Evolutionary conservation across 1,284 basidiomycete genomes (phyloP).

Genomic region (Cutaneotrichosporon cyanovorans): DNA sequence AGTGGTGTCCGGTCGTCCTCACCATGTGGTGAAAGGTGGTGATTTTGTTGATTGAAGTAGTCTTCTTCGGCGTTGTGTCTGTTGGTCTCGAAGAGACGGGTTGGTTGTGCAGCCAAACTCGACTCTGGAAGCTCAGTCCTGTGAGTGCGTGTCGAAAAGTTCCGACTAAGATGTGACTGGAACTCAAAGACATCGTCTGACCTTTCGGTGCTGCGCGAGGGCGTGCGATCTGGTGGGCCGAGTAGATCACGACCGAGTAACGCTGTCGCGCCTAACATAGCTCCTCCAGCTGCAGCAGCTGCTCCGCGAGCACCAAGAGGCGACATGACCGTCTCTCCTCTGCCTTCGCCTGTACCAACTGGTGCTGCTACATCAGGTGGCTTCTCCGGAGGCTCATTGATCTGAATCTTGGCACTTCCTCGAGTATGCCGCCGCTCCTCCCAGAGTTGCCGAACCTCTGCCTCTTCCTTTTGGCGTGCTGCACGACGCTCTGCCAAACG

Average conservation of each 20-base stretch:
- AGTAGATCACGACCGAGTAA: not conserved
- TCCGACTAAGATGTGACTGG: constrained; percentile 35
- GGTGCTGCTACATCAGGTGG: not conserved
- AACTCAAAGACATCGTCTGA: constrained; percentile 42
- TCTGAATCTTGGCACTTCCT: not conserved
- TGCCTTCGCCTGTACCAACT: too few species aligned
- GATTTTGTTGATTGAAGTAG: not conserved
- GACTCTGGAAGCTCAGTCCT: constrained; percentile 10
- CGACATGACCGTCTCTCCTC: too few species aligned
- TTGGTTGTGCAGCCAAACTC: constrained; percentile 5
- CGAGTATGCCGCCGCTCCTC: constrained; percentile 27
- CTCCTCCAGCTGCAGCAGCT: not conserved
- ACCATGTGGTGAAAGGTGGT: not conserved
- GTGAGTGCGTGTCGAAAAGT: constrained; percentile 34
- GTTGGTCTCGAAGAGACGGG: constrained; percentile 5
- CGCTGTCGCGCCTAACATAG: too few species aligned
- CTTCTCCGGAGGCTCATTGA: not conserved
- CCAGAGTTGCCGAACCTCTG: constrained; percentile 34
- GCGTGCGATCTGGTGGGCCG: constrained; percentile 19
- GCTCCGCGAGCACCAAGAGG: not conserved
- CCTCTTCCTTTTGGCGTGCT: constrained; percentile 34
- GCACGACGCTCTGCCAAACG: constrained; percentile 37
- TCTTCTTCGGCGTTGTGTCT: not conserved
- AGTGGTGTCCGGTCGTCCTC: constrained; percentile 3
- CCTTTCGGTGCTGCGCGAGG: constrained; percentile 30